Evolutionary conservation across 176 grass and related monocot species (phyloP).

Genomic region (Leersia perrieri): DNA sequence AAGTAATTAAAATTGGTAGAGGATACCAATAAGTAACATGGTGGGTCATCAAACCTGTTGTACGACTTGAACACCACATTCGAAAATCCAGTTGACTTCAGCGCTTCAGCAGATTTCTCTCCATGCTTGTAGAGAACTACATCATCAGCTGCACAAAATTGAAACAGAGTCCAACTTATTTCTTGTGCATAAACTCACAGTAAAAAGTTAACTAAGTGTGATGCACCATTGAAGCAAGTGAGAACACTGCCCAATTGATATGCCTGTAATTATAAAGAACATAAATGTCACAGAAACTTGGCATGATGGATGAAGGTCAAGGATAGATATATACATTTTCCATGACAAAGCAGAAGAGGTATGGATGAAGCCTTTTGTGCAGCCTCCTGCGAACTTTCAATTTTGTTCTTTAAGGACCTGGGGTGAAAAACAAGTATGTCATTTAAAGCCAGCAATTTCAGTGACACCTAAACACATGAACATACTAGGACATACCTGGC

Average conservation of each 20-base stretch:
- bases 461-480: not conserved
- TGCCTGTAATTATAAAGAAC: conserved; percentile 14
- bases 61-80: conserved; percentile 84
- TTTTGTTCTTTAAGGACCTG: conserved; percentile 85
- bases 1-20: not conserved
- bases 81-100: conserved; percentile 77
- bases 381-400: conserved; percentile 82
- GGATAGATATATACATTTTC: conserved; percentile 63
- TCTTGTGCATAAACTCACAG: not conserved
- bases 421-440: conserved; percentile 2
- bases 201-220: not conserved
- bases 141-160: conserved; percentile 71
- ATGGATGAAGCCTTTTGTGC: conserved; percentile 74
- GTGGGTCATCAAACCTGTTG: conserved; percentile 51
- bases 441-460: not conserved
- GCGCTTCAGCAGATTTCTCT: conserved; percentile 67
- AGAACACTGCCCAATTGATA: not conserved
- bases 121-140: conserved; percentile 84
- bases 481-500: conserved; percentile 55
- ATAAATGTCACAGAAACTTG: not conserved
- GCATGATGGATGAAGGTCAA: not conserved
- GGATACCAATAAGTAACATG: not conserved
- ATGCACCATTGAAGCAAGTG: too few species aligned
- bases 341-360: conserved; percentile 94
- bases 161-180: conserved; percentile 8